Evolutionary conservation across 2,329 filamentous ascomycete species (phyloP).

Genomic region (Trichoderma atrobrunneum): DNA sequence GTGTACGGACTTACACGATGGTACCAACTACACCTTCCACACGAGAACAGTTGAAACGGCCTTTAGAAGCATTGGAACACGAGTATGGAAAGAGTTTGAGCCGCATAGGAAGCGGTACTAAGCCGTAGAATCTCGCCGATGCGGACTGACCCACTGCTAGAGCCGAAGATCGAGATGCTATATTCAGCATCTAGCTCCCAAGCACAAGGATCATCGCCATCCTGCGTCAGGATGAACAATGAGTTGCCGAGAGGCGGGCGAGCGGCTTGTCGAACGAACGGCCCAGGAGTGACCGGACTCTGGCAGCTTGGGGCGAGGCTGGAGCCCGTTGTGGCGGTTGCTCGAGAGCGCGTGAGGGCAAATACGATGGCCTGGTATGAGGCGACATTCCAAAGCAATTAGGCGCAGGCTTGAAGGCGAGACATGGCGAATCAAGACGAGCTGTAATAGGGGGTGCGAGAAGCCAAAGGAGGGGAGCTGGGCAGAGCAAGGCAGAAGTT

Average conservation of each 20-base stretch:
- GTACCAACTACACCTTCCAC: neutral
- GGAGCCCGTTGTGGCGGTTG: neutral
- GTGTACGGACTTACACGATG: neutral
- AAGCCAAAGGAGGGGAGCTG: neutral
- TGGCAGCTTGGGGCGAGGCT: neutral
- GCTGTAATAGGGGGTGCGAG: neutral
- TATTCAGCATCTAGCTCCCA: neutral
- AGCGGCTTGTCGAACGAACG: neutral
- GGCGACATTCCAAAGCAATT: slow-evolving; percentile 15
- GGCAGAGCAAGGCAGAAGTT: neutral
- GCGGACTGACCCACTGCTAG: neutral
- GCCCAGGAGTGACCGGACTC: neutral
- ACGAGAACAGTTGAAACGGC: neutral
- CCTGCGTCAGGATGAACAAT: slow-evolving; percentile 19
- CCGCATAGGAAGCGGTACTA: neutral
- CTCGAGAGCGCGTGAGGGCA: neutral
- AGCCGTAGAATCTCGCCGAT: neutral
- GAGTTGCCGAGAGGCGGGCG: neutral
- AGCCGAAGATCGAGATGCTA: neutral
- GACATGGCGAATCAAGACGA: slow-evolving; percentile 8
- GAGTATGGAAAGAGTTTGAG: neutral
- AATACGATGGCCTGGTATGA: slow-evolving; percentile 11
- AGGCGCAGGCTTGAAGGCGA: neutral
- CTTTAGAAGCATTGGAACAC: neutral
- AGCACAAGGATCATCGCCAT: slow-evolving; percentile 1